Evolutionary conservation across 2,329 filamentous ascomycete genomes (phyloP).

Genomic region (Apiospora aurea): DNA sequence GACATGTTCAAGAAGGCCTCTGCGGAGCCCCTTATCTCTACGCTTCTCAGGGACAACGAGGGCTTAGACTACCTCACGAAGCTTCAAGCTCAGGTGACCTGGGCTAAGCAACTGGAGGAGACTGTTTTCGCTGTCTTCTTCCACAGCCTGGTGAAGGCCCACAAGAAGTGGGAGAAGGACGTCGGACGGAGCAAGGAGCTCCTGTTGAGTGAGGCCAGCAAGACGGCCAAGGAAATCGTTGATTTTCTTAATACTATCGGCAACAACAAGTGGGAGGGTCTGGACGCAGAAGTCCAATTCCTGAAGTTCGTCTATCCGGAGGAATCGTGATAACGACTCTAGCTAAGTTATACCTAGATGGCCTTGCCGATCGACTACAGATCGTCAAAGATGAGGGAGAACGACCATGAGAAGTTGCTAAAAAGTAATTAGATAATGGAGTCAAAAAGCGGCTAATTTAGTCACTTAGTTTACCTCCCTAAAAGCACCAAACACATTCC

Average conservation of each 20-base stretch:
- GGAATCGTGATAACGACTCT: too few species aligned
- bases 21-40: rapidly evolving
- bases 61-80: not conserved
- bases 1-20: not conserved
- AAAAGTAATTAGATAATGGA: too few species aligned
- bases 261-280: not conserved
- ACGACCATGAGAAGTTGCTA: too few species aligned
- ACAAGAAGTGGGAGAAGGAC: not conserved
- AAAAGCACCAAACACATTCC: too few species aligned
- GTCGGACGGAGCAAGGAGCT: not conserved
- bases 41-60: rapidly evolving
- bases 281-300: not conserved
- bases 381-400: too few species aligned
- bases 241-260: not conserved
- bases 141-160: not conserved
- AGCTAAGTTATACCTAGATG: too few species aligned
- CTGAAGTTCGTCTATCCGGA: not conserved
- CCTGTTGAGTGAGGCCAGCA: not conserved
- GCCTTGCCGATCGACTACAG: too few species aligned
- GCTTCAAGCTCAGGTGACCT: not conserved
- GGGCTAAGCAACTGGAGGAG: not conserved
- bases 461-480: too few species aligned
- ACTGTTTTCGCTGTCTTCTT: not conserved
- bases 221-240: not conserved
- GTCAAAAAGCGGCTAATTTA: too few species aligned